Evolutionary conservation across 495 filamentous ascomycete species (phyloP).

Genomic region (Poronia punctata): DNA sequence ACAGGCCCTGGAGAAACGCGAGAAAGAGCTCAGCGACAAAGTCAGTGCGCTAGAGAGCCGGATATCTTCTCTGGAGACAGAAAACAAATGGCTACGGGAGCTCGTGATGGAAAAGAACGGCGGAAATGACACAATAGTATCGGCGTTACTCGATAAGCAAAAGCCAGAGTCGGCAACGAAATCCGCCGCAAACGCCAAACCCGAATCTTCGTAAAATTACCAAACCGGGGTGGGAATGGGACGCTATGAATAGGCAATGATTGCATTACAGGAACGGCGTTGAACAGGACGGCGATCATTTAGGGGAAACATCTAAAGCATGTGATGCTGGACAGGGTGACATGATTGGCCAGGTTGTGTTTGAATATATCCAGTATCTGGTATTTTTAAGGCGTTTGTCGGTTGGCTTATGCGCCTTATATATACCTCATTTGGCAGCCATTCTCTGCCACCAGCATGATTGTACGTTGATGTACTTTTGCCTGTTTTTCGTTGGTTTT

Average conservation of each 20-base stretch:
- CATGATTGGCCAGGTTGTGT: background rate
- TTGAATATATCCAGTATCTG: conserved; percentile 1
- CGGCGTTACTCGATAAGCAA: conserved; percentile 38
- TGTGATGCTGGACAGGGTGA: too few species aligned
- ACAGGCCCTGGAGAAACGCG: conserved; percentile 80
- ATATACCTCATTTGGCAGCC: conserved; percentile 6
- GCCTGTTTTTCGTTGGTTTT: background rate
- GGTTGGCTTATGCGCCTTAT: background rate
- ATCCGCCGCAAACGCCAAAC: conserved; percentile 2
- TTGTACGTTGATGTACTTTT: background rate
- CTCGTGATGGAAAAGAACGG: conserved; percentile 89
- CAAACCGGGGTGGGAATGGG: background rate
- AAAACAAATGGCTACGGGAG: conserved; percentile 95
- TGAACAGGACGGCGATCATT: conserved; percentile 9
- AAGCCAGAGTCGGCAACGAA: conserved; percentile 13
- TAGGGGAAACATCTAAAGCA: background rate
- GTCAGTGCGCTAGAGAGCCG: conserved; percentile 69
- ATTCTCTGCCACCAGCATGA: conserved; percentile 3
- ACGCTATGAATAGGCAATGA: too few species aligned
- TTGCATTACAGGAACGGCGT: conserved; percentile 11
- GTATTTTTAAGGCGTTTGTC: conserved; percentile 1
- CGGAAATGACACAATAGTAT: conserved; percentile 42
- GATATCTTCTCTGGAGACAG: conserved; percentile 81
- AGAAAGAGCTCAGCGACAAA: conserved; percentile 87
- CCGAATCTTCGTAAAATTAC: conserved; percentile 1